These are phyloP conservation scores for Aspergillus tanneri DNA, from an alignment of 2,329 filamentous ascomycete genomes.

Conservation along the genomic window DNA sequence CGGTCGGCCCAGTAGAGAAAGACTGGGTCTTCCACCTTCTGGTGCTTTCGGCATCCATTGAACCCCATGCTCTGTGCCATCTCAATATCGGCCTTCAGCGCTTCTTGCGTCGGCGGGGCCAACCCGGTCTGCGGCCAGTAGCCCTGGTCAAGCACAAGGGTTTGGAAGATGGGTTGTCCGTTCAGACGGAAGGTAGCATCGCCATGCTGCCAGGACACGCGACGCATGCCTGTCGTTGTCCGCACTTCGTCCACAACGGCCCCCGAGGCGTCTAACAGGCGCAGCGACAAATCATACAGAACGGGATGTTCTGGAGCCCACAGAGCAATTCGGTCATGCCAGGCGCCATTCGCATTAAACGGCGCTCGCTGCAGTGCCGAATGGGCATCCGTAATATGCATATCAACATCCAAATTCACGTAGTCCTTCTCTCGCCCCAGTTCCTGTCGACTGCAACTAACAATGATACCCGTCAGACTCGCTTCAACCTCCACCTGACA, in stretches of 20 bases:
- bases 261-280: conserved; percentile 45
- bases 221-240: conserved; percentile 61
- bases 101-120: conserved; percentile 63
- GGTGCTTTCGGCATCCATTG: conserved; percentile 69
- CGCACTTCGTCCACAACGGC: conserved; percentile 52
- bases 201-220: conserved; percentile 59
- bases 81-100: conserved; percentile 64
- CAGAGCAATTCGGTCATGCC: conserved; percentile 58
- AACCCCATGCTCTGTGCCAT: conserved; percentile 64
- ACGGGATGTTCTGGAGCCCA: conserved; percentile 66
- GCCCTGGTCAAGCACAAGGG: conserved; percentile 69
- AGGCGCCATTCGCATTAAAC: conserved; percentile 50
- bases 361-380: conserved; percentile 27
- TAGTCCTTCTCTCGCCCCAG: conserved; percentile 53
- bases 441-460: conserved; percentile 48
- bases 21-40: conserved; percentile 63
- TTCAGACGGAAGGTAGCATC: conserved; percentile 64
- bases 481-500: conserved; percentile 57
- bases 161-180: conserved; percentile 64
- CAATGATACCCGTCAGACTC: conserved; percentile 49
- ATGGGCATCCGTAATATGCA: conserved; percentile 50
- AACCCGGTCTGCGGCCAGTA: conserved; percentile 70
- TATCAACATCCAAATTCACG: conserved; percentile 48
- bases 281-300: conserved; percentile 62
- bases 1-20: conserved; percentile 68